Evolutionary conservation across 164 flowering plant species (phyloP).

Genomic region (Liquidambar formosana): DNA sequence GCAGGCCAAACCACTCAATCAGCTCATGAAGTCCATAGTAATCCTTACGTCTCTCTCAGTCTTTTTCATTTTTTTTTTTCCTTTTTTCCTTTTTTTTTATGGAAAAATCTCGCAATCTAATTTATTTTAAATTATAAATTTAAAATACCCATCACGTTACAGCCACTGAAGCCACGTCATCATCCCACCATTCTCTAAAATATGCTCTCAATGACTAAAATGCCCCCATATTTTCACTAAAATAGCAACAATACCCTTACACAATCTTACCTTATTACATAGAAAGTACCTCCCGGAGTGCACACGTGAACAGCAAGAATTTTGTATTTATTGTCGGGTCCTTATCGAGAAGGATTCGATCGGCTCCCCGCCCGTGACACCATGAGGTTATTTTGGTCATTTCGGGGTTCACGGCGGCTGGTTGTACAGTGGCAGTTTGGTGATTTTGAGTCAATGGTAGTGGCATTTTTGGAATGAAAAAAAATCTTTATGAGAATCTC

Average conservation of each 20-base stretch:
- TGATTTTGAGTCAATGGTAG: neutral
- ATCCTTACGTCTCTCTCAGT: too few relatives aligned
- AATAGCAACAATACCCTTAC: too few relatives aligned
- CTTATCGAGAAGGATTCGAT: constrained; percentile 16
- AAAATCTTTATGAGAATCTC: constrained; percentile 1
- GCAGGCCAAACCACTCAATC: too few relatives aligned
- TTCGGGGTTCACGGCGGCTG: constrained; percentile 1
- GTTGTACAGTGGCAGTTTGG: neutral
- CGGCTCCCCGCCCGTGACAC: constrained; percentile 18
- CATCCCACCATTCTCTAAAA: neutral
- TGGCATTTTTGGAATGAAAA: constrained; percentile 8
- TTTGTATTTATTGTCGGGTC: constrained; percentile 21
- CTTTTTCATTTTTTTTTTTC: too few relatives aligned
- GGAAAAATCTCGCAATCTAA: too few relatives aligned
- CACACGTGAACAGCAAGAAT: constrained; percentile 24
- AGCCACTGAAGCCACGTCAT: neutral
- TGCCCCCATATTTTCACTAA: neutral
- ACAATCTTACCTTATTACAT: too few relatives aligned
- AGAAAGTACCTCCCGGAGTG: neutral
- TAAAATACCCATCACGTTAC: too few relatives aligned
- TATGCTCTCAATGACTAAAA: neutral
- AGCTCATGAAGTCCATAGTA: too few relatives aligned
- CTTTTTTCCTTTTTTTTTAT: too few relatives aligned
- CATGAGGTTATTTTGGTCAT: constrained; percentile 10
- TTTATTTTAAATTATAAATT: too few relatives aligned